These are phyloP conservation scores for Naganishia friedmannii DNA, from an alignment of 768 basidiomycete species.

Conservation along the genomic window DNA sequence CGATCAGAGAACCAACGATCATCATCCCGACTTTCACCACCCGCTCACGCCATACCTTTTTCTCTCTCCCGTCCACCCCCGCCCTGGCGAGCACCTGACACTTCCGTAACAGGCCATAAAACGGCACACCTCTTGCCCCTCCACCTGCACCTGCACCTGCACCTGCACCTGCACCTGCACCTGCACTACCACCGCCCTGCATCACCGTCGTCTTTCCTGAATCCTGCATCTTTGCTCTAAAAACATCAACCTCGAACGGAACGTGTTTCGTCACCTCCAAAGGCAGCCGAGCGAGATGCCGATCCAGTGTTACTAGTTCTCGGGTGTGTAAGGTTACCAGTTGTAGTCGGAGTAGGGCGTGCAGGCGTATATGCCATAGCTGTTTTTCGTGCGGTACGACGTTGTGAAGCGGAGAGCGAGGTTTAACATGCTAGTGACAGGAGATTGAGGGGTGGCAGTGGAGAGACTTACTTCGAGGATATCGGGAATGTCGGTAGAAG, in stretches of 20 bases:
- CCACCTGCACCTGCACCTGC: too few species aligned
- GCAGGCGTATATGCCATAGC: slow-evolving; percentile 30
- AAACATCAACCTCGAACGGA: slow-evolving; percentile 27
- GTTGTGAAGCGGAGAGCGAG: neutral
- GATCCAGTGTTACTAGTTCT: slow-evolving; percentile 21
- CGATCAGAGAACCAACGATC: slow-evolving; percentile 15
- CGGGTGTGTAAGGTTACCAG: slow-evolving; percentile 7
- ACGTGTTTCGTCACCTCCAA: neutral
- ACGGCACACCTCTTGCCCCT: neutral
- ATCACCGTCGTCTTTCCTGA: neutral
- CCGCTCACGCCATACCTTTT: neutral
- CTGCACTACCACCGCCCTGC: slow-evolving; percentile 4
- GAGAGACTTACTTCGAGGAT: slow-evolving; percentile 10
- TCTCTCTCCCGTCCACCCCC: neutral
- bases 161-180: too few species aligned
- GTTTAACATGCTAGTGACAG: neutral
- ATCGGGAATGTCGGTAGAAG: neutral
- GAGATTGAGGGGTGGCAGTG: neutral
- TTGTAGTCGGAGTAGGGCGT: slow-evolving; percentile 25
- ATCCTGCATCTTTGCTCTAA: slow-evolving; percentile 13
- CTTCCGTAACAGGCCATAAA: neutral
- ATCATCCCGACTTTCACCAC: slow-evolving; percentile 7
- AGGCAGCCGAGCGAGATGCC: neutral
- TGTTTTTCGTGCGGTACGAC: neutral
- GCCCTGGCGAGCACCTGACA: slow-evolving; percentile 17